Conservation (phyloP, 2,329 filamentous ascomycete genomes). For the Pseudophaeomoniella oleicola region DNA sequence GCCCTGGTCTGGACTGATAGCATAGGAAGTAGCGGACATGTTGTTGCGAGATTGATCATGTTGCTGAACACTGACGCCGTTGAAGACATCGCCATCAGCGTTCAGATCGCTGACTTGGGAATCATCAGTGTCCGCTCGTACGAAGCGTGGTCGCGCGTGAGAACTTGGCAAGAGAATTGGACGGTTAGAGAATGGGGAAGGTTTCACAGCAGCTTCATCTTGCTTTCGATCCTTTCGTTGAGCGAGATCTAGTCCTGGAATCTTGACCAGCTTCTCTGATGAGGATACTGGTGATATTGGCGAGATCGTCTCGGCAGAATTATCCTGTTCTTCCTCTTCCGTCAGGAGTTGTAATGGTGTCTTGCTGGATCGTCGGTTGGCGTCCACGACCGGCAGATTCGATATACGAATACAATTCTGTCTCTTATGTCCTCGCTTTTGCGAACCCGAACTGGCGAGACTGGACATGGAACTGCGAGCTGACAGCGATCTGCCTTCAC, state of each 20-base stretch:
- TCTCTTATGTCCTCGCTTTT: constrained; percentile 7
- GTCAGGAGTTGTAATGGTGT: constrained; percentile 19
- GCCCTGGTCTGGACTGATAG: not conserved
- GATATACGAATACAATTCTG: constrained; percentile 29
- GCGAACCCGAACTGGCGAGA: constrained; percentile 10
- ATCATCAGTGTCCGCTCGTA: not conserved
- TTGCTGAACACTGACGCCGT: constrained; percentile 4
- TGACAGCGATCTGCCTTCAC: constrained; percentile 10
- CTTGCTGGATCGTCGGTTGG: not conserved
- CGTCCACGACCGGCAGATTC: constrained; percentile 13
- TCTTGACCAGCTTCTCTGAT: not conserved
- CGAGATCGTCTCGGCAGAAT: constrained; percentile 13
- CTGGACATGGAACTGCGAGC: constrained; percentile 6
- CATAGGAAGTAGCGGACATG: not conserved
- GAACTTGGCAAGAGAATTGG: not conserved
- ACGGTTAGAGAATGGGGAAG: not conserved
- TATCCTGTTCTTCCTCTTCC: constrained; percentile 21
- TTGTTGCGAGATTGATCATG: not conserved
- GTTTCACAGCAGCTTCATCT: not conserved
- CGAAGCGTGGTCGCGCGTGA: not conserved
- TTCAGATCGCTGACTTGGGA: constrained; percentile 1
- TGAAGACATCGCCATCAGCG: constrained; percentile 6
- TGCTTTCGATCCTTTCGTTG: not conserved
- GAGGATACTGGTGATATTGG: constrained; percentile 13
- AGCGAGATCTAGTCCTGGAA: not conserved